Base-by-base conservation (phyloP, 108 stramenopile genomes). In the Cyclotella distinguenda region DNA sequence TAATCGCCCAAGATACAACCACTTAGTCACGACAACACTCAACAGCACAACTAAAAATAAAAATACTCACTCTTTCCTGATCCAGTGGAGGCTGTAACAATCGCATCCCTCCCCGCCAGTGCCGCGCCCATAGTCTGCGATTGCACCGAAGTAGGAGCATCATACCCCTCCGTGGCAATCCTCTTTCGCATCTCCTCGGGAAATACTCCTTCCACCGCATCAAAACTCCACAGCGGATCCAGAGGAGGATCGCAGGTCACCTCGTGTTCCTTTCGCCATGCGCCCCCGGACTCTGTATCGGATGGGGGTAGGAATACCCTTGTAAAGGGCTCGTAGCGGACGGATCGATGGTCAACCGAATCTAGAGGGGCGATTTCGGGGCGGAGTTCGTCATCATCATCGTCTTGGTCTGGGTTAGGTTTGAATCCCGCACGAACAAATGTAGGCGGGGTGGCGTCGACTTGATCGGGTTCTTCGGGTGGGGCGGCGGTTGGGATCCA, bases 111-210 rank as follows among this genome's bases (percentile, higher is more conserved):
- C 3, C 93, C 93, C 33, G 66, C 38, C 44, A 94, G 62, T 11
- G 81, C 81, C 13, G 86, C 84, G 0, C 83, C 52, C 23, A 94
- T 38, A 8, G 90, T 85, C 56, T 91, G 89, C 10, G 86, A 78
- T 74, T 99, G 99, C 16, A 99, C 97, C 9, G 91, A 85, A 16
- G 99, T 99, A 12, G 96, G 97, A 53, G 79, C 68, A 23, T 65
- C 60, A 70, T 87, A 94, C 3, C 82, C 73, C 34, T 27, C 25
- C 30, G 35, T 73, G 18, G 58, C 44, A 30, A 82, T 74, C 1
- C 15, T 40, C 10, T 65, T 43, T 19, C 66, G 27, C 38, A 82
- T 26, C n/a, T 74, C 60, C 46, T 84, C 54, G 7, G 83, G 83
- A 38, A 87, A 74, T n/a, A 82, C 30, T 11, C 58, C 57, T 32